Evolutionary conservation across 164 flowering plant species (phyloP), one percentile per base, ranked within the genome.

Genomic region (Amborella trichopoda): DNA sequence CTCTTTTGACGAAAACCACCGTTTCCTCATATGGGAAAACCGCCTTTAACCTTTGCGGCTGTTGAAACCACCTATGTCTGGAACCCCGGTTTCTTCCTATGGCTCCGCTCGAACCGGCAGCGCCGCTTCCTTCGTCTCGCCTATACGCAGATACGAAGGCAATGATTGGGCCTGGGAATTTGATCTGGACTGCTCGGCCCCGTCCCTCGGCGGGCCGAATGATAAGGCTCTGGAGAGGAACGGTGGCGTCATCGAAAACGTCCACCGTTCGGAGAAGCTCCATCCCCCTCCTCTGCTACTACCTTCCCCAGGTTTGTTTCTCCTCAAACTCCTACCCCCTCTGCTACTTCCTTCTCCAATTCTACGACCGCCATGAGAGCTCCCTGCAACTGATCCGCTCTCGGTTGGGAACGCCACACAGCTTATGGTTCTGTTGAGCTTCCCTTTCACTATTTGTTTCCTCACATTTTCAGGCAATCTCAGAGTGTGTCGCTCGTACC

Each of bases 231-330:
- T 59, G 3, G 55, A 4, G 21, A 81, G 56, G 48, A 80, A 76
- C 11, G 83, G 63, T 10, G 85, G 85, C 9, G 64, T 54, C 57
- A 47, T 58, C 1, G 67, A 45, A 46, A 79, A 72, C 0, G 49
- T 59, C 87, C 84, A 81, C 56, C 82, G 68, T 37, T 83, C 88
- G 5, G 83, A 73, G 36, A 56, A 65, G 4, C 21, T 43, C 25
- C 16, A n/a, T 13, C 17, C 24, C 57, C 44, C 55, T 30, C 73
- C 68, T 23, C 76, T 33, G 8, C 66, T 56, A 18, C 78, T 68
- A 2, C 72, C 69, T 13, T 63, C 73, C 0, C 59, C 68, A 14
- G 34, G 14, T n/a, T n/a, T n/a, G n/a, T n/a, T n/a, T n/a, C n/a
- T n/a, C 13, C 34, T 30, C 34, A 40, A 23, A 9, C 2, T 42